Percentiles rank a stretch among this genome's conserved stretches.
Evolutionary conservation across 2,329 filamentous ascomycete species (phyloP).

Genomic region (Zarea fungicola): DNA sequence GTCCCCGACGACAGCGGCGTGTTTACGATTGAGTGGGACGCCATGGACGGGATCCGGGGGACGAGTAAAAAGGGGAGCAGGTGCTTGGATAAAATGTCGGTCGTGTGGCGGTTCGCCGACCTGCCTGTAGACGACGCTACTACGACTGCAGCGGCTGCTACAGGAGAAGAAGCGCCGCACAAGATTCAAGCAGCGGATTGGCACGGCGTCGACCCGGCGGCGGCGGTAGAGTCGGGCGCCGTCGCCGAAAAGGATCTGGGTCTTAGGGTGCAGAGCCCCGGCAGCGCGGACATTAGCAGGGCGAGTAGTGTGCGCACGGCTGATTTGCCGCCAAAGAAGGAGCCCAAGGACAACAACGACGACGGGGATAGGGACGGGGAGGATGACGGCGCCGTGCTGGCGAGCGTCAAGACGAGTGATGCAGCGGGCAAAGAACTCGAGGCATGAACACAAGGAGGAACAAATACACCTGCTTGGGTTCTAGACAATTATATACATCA

Average conservation of each 20-base stretch:
- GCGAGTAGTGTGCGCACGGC: slow-evolving; percentile 61
- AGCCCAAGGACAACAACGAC: slow-evolving; percentile 8
- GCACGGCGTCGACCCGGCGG: slow-evolving; percentile 47
- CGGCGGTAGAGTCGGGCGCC: slow-evolving; percentile 42
- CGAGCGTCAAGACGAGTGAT: slow-evolving; percentile 32
- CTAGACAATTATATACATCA: not conserved
- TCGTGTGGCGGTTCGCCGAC: slow-evolving; percentile 66
- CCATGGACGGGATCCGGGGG: slow-evolving; percentile 93
- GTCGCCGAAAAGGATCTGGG: slow-evolving; percentile 61
- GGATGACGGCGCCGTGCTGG: slow-evolving; percentile 21
- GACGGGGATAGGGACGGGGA: slow-evolving; percentile 9
- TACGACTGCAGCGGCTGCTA: slow-evolving; percentile 19
- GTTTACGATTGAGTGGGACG: slow-evolving; percentile 55
- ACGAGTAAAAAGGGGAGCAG: slow-evolving; percentile 74
- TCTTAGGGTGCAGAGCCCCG: slow-evolving; percentile 57
- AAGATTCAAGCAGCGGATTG: slow-evolving; percentile 68
- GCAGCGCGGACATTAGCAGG: slow-evolving; percentile 62
- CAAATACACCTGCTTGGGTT: not conserved
- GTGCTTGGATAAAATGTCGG: slow-evolving; percentile 74
- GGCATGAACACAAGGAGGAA: not conserved
- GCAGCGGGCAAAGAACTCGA: slow-evolving; percentile 30
- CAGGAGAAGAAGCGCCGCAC: slow-evolving; percentile 61
- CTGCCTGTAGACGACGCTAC: not conserved
- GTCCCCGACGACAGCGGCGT: slow-evolving; percentile 61
- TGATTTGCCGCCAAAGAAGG: slow-evolving; percentile 13